Evolutionary conservation across 2,329 filamentous ascomycete species (phyloP), one percentile per base, ranked within the genome.

Genomic region (Ambrosiella xylebori): DNA sequence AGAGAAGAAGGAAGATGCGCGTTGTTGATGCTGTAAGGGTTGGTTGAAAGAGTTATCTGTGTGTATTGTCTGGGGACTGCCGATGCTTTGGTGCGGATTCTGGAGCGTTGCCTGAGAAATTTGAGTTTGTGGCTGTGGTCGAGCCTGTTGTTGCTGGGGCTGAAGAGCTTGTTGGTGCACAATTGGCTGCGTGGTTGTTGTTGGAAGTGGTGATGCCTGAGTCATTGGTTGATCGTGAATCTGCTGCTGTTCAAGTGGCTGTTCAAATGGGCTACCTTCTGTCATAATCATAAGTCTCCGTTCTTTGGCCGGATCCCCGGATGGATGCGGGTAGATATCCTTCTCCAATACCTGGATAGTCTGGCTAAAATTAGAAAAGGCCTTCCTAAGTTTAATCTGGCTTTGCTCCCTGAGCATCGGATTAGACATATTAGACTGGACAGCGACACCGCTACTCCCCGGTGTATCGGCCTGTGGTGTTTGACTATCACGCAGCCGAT

Each of bases 1-100:
- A 76, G 68, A 63, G 76, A 80, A 59, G 19, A 35, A 77, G 27
- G 27, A 27, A 27, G 27, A 27, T 27, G 27, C 27, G 73, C 35
- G 66, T 65, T 55, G 66, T 66, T 45, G 15, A n/a, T 55, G 37
- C 36, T 69, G 65, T 6, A 4, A n/a, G 7, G 38, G 53, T 27
- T 52, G 58, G 54, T n/a, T 45, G 40, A 59, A 57, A 15, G 41
- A 54, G 17, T 52, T 15, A 11, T 44, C 38, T 15, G 17, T 9
- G 7, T 39, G 13, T n/a, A 47, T 17, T 8, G 49, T 38, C 35
- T 60, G 58, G 6, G 50, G 58, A 38, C 55, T 57, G 11, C 41
- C 4, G 27, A 27, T 27, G 27, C 27, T 27, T 3, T 27, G 54
- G 17, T 54, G 55, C 2, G 44, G 47, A 51, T 36, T 51, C 8